phyloP scores from a whole-genome alignment of 148 eudicot species.

The Silene conica region DNA sequence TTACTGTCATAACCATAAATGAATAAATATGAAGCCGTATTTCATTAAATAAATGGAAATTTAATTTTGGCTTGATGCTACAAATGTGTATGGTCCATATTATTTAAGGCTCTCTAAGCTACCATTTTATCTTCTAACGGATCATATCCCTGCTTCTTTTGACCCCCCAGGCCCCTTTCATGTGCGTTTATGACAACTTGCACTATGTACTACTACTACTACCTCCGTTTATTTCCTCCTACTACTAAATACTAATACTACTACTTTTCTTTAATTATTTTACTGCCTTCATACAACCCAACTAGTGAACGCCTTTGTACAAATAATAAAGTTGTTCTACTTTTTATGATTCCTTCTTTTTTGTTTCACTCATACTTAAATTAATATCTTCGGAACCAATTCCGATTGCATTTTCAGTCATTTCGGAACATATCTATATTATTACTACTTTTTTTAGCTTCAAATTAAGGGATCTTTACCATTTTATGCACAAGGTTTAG shows the following conservation, averaged over 20 bases:
- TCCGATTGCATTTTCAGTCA: no score
- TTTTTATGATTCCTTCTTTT: neutral
- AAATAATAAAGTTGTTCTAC: neutral
- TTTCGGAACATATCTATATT: no score
- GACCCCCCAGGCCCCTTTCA: constrained; percentile 18
- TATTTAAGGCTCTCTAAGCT: constrained; percentile 10
- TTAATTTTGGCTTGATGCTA: constrained; percentile 19
- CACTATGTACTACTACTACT: neutral
- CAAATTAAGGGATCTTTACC: no score
- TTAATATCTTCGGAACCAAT: no score
- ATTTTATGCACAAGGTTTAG: no score
- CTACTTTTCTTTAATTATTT: neutral
- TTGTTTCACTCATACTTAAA: neutral
- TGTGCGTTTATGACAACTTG: constrained; percentile 21
- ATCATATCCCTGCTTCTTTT: constrained; percentile 13
- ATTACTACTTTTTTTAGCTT: no score
- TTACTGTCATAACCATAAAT: constrained; percentile 14
- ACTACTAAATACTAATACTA: neutral
- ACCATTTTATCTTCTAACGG: constrained; percentile 14
- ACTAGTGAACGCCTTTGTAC: neutral
- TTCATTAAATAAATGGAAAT: constrained; percentile 13
- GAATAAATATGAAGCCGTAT: constrained; percentile 12
- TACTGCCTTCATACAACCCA: neutral
- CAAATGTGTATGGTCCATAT: constrained; percentile 26
- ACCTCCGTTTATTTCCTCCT: no score